Evolutionary conservation across 208 protist species (phyloP), one percentile per base, ranked within the genome.

Genomic region (Crithidia fasciculata): DNA sequence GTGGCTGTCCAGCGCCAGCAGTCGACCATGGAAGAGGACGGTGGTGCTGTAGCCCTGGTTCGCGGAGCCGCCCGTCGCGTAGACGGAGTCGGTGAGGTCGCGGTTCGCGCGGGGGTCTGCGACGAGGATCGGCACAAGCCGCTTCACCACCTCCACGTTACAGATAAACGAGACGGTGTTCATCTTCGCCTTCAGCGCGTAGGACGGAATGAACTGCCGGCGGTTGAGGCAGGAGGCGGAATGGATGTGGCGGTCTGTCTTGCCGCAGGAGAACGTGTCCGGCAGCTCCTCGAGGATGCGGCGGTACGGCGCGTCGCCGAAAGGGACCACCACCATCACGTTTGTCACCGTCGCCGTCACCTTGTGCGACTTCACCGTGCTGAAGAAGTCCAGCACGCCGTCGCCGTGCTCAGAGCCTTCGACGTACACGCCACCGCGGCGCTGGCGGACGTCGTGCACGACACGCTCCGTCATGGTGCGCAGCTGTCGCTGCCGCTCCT

Each of bases 251-350:
- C 70, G 76, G 39, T 83, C 71, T 9, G 37, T 40, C 73, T 88
- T 86, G 9, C 74, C 84, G 57, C 85, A 90, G 0, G 66, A 19
- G 64, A 83, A 92, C 13, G 80, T 72, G 39, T 84, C 84, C 18
- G 82, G 75, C 9, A 84, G 28, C 39, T 84, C 82, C 72, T 97
- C 90, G 15, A 97, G 56, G 15, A 97, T 52, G 63, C 80, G 86
- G 64, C 89, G 89, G 63, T 85, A 95, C 40, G 85, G 82, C 8
- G 85, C 88, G 55, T 97, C 93, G 8, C 93, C 93, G 37, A 93
- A 95, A 3, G 93, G 93, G 3, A 97, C 57, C 8, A 97, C 88
- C 36, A 91, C 72, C 62, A 93, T 77, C 59, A 97, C 87, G 69
- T 91, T 80, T 43, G 75, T 79, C 39, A 97, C 75, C 8, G 81